Conservation (phyloP, 2,329 filamentous ascomycete species). For the Alternaria viburni region DNA sequence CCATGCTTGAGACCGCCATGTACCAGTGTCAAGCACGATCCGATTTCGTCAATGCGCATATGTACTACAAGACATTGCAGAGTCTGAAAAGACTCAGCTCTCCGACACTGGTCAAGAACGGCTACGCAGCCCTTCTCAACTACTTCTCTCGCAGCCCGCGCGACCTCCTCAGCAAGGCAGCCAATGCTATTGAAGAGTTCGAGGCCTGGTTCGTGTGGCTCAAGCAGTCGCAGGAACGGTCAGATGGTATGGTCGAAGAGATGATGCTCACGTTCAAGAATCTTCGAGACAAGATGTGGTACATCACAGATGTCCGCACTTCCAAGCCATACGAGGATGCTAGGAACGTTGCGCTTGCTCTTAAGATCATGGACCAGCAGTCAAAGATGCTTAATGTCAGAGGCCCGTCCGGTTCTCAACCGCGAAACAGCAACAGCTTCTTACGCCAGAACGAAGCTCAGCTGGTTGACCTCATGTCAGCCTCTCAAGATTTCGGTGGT, state of each 20-base stretch:
- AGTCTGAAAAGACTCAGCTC: conserved; percentile 70
- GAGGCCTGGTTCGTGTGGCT: conserved; percentile 84
- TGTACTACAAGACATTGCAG: conserved; percentile 83
- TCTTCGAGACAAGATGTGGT: conserved; percentile 98
- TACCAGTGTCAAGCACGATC: conserved; percentile 77
- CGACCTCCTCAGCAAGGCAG: conserved; percentile 72
- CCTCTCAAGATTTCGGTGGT: conserved; percentile 81
- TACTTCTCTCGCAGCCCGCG: conserved; percentile 75
- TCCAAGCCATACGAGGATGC: conserved; percentile 88
- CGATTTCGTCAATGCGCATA: conserved; percentile 82
- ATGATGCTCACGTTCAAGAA: conserved; percentile 77
- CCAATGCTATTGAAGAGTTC: conserved; percentile 76
- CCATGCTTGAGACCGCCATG: conserved; percentile 78
- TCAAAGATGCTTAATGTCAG: conserved; percentile 51
- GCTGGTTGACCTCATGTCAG: conserved; percentile 85
- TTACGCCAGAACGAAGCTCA: conserved; percentile 83
- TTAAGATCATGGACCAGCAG: conserved; percentile 84
- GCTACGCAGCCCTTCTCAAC: conserved; percentile 74
- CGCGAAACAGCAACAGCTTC: conserved; percentile 61
- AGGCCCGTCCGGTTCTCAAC: conserved; percentile 47
- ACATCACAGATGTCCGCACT: conserved; percentile 89
- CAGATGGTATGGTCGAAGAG: conserved; percentile 74
- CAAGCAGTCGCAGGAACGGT: conserved; percentile 79
- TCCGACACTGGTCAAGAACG: conserved; percentile 67
- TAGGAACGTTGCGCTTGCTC: conserved; percentile 80